phyloP scores from a whole-genome alignment of 345 rosid genomes.

The Camelina neglecta region DNA sequence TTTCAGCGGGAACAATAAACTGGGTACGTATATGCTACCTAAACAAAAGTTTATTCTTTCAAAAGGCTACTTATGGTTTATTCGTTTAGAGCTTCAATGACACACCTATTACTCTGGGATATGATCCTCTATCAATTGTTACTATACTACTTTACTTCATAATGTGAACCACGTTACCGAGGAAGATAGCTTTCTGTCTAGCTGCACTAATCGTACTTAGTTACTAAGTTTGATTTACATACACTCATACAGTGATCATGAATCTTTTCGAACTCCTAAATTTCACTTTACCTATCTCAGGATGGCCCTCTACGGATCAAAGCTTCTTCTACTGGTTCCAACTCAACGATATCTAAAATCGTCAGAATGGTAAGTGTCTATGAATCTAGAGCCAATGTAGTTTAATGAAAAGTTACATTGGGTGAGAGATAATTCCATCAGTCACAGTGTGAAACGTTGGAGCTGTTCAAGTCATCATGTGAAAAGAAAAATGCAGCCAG shows the following conservation, averaged over 20 bases:
- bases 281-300: constrained; percentile 54
- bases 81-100: constrained; percentile 11
- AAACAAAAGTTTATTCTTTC: not conserved
- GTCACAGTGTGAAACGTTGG: constrained; percentile 4
- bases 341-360: constrained; percentile 88
- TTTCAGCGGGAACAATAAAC: constrained; percentile 94
- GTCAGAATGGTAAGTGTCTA: constrained; percentile 70
- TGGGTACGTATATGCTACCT: constrained; percentile 60
- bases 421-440: constrained; percentile 20
- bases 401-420: constrained; percentile 4
- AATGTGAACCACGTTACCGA: not conserved
- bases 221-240: constrained; percentile 18
- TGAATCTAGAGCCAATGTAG: constrained; percentile 17
- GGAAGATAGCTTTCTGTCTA: constrained; percentile 9
- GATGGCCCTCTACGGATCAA: constrained; percentile 92
- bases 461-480: constrained; percentile 15
- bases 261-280: not conserved
- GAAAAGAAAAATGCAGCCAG: constrained; percentile 15
- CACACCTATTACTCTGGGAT: not conserved
- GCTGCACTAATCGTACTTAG: constrained; percentile 1
- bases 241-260: not conserved
- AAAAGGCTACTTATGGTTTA: not conserved
- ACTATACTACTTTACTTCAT: not conserved
- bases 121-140: not conserved
- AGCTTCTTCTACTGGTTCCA: constrained; percentile 83